These are phyloP conservation scores for Phytophthora pistaciae DNA, from an alignment of 352 stramenopile genomes.

Conservation along the genomic window DNA sequence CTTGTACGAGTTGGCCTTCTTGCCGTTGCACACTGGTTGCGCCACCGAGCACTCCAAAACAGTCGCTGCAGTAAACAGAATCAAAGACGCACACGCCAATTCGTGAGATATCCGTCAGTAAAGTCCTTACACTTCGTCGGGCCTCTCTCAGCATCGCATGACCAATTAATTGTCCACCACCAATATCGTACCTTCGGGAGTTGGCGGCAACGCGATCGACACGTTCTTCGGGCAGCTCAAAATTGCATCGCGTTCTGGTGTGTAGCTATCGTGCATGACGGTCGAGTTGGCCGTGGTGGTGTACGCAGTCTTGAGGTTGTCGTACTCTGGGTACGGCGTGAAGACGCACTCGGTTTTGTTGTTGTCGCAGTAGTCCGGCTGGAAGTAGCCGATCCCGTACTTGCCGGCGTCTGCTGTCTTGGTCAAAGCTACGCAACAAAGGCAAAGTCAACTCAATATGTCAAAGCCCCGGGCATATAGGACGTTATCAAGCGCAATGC, in stretches of 20 bases:
- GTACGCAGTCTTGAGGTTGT: conserved; percentile 68
- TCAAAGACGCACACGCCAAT: not conserved
- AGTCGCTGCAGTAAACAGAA: conserved; percentile 29
- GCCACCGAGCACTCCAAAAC: conserved; percentile 51
- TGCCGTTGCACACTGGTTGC: conserved; percentile 64
- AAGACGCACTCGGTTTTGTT: conserved; percentile 56
- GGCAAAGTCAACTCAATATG: too few species aligned
- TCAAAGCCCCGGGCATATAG: too few species aligned
- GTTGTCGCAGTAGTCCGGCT: conserved; percentile 68
- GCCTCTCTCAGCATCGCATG: not conserved
- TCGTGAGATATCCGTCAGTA: not conserved
- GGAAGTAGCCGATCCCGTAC: conserved; percentile 73
- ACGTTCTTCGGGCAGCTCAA: conserved; percentile 53
- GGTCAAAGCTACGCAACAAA: conserved; percentile 51
- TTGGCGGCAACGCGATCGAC: conserved; percentile 33
- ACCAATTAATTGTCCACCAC: not conserved
- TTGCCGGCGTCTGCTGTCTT: conserved; percentile 61
- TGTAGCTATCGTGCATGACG: conserved; percentile 48
- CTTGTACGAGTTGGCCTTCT: conserved; percentile 62
- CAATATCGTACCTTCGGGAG: conserved; percentile 26
- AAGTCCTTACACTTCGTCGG: not conserved
- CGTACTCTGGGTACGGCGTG: conserved; percentile 62
- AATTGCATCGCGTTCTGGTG: conserved; percentile 42
- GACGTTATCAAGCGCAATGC: too few species aligned
- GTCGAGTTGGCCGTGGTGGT: conserved; percentile 57